Percentiles rank a stretch among this genome's conserved stretches.
Evolutionary conservation across 2,329 filamentous ascomycete species (phyloP).

Genomic region (Sporothrix phasma): DNA sequence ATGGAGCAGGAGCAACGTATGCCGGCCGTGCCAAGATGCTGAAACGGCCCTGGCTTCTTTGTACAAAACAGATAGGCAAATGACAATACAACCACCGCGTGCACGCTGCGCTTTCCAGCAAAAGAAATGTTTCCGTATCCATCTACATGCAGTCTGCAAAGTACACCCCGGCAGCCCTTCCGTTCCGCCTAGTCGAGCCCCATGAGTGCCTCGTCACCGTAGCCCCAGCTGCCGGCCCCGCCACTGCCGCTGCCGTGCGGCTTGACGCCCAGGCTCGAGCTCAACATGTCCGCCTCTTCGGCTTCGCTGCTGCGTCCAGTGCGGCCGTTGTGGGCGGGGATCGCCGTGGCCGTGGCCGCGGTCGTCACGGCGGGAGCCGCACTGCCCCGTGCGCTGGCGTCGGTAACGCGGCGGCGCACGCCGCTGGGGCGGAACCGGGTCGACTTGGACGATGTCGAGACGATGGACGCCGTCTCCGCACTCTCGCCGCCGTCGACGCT

Average conservation of each 20-base stretch:
- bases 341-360: constrained; percentile 12
- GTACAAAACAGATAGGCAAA: background rate
- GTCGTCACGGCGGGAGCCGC: constrained; percentile 13
- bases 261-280: constrained; percentile 39
- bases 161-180: too few relatives aligned
- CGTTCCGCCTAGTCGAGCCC: constrained; percentile 66
- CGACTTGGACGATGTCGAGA: constrained; percentile 36
- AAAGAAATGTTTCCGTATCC: background rate
- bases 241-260: constrained; percentile 34
- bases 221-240: constrained; percentile 54
- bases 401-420: constrained; percentile 30
- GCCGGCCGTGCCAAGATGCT: background rate
- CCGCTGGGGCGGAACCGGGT: constrained; percentile 34
- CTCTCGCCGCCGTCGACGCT: constrained; percentile 17
- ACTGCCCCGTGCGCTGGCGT: constrained; percentile 13
- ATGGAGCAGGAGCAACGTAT: too few relatives aligned
- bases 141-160: too few relatives aligned
- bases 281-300: constrained; percentile 34
- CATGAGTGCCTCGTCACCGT: constrained; percentile 79
- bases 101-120: background rate
- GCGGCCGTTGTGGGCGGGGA: constrained; percentile 20
- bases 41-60: too few relatives aligned
- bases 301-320: constrained; percentile 34
- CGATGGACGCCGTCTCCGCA: constrained; percentile 36
- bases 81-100: background rate